These are phyloP conservation scores for Cytospora piceicola DNA, from an alignment of 2,329 filamentous ascomycete species.

Conservation along the genomic window DNA sequence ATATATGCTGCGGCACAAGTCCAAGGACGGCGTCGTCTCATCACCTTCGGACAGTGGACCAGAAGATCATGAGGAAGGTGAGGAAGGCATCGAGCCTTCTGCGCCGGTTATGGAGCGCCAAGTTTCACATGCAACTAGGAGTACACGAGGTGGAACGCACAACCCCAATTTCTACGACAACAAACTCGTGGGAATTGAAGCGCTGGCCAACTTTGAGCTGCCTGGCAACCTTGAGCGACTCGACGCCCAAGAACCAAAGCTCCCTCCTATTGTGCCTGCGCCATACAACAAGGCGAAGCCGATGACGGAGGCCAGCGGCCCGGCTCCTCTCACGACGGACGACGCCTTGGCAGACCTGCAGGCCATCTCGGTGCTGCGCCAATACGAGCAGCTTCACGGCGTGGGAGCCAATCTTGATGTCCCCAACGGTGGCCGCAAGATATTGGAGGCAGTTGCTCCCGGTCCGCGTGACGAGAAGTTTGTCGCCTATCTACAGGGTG, in stretches of 20 bases:
- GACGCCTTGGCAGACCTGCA: slow-evolving; percentile 59
- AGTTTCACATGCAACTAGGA: slow-evolving; percentile 66
- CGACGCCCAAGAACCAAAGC: slow-evolving; percentile 59
- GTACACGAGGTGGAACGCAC: slow-evolving; percentile 58
- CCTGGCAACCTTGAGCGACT: slow-evolving; percentile 62
- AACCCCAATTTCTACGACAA: slow-evolving; percentile 61
- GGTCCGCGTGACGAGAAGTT: slow-evolving; percentile 53
- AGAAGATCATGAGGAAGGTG: slow-evolving; percentile 53
- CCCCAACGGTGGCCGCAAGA: slow-evolving; percentile 55
- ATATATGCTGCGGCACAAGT: slow-evolving; percentile 62
- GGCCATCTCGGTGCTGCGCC: slow-evolving; percentile 61
- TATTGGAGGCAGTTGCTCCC: slow-evolving; percentile 59
- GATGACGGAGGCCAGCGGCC: slow-evolving; percentile 60
- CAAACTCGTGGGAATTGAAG: slow-evolving; percentile 63
- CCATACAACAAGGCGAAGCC: slow-evolving; percentile 64
- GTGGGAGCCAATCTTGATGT: slow-evolving; percentile 60
- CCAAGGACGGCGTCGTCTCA: slow-evolving; percentile 54
- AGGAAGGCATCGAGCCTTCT: slow-evolving; percentile 51
- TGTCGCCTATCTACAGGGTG: slow-evolving; percentile 51
- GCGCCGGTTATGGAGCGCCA: slow-evolving; percentile 66
- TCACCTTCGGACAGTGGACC: slow-evolving; percentile 58
- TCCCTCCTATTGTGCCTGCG: slow-evolving; percentile 60
- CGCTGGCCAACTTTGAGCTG: slow-evolving; percentile 61
- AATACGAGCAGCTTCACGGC: slow-evolving; percentile 58
- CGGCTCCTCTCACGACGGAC: slow-evolving; percentile 53